These are phyloP conservation scores for Fusarium sp. DNA, from an alignment of 2,329 filamentous ascomycete species.

Conservation along the genomic window DNA sequence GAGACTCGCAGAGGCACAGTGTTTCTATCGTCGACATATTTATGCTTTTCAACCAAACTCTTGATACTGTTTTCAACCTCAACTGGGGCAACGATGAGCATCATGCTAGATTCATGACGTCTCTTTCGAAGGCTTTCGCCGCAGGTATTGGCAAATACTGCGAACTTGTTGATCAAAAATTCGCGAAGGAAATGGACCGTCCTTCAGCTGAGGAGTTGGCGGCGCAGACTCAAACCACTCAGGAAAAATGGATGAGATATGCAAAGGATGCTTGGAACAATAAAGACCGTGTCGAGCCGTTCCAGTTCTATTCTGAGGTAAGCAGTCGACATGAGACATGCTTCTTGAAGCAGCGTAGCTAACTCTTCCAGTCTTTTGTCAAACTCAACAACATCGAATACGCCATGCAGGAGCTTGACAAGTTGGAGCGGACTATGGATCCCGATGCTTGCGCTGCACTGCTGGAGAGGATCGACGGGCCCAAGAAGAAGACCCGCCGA, in stretches of 20 bases:
- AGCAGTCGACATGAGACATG: conserved; percentile 40
- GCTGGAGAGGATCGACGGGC: conserved; percentile 78
- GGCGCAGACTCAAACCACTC: conserved; percentile 79
- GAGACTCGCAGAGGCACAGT: conserved; percentile 89
- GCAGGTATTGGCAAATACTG: conserved; percentile 88
- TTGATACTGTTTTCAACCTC: conserved; percentile 86
- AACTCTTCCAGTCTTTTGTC: conserved; percentile 79
- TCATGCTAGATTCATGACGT: conserved; percentile 97
- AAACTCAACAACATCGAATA: conserved; percentile 99
- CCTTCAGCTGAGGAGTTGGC: conserved; percentile 88
- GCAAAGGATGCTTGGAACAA: conserved; percentile 93
- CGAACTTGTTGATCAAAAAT: conserved; percentile 86
- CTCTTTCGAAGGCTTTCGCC: conserved; percentile 85
- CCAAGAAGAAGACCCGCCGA: conserved; percentile 71
- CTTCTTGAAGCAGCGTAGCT: conserved; percentile 37
- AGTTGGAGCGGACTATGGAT: conserved; percentile 88
- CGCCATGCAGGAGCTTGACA: conserved; percentile 90
- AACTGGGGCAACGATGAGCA: conserved; percentile 95
- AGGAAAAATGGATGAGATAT: conserved; percentile 92
- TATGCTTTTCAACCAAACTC: conserved; percentile 89
- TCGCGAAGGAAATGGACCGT: conserved; percentile 92
- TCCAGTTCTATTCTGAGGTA: conserved; percentile 95
- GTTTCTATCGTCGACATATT: conserved; percentile 94
- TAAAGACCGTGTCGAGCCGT: conserved; percentile 94
- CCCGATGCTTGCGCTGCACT: conserved; percentile 90